These are phyloP conservation scores for Xylariales sp. DNA, from an alignment of 2,329 filamentous ascomycete species.

Conservation along the genomic window DNA sequence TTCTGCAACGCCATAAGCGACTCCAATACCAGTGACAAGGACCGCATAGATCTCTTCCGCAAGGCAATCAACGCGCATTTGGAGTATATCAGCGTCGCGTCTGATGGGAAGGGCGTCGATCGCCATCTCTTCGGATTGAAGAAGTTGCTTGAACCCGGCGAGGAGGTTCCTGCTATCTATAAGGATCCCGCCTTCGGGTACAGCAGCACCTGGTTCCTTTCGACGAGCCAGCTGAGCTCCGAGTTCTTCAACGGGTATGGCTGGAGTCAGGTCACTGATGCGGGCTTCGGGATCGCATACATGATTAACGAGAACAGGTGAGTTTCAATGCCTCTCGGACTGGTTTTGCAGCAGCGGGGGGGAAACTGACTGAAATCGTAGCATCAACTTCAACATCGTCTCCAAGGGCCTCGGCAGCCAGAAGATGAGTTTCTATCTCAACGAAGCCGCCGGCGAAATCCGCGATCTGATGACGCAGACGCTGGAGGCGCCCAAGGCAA, in stretches of 20 bases:
- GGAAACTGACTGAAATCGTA: slow-evolving; percentile 30
- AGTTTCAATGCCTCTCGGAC: too few relatives aligned
- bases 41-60: slow-evolving; percentile 71
- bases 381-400: slow-evolving; percentile 96
- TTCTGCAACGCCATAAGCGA: slow-evolving; percentile 89
- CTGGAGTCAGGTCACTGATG: slow-evolving; percentile 96
- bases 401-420: slow-evolving; percentile 88
- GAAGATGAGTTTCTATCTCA: slow-evolving; percentile 93
- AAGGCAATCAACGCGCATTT: slow-evolving; percentile 77
- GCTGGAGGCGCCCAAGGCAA: slow-evolving; percentile 75
- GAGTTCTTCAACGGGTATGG: slow-evolving; percentile 99
- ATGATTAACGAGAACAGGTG: slow-evolving; percentile 99
- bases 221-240: slow-evolving; percentile 81
- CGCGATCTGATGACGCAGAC: slow-evolving; percentile 80
- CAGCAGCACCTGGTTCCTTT: slow-evolving; percentile 84
- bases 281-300: slow-evolving; percentile 95
- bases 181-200: slow-evolving; percentile 82
- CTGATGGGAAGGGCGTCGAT: slow-evolving; percentile 90
- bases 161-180: slow-evolving; percentile 79
- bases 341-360: too few relatives aligned
- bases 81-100: slow-evolving; percentile 85
- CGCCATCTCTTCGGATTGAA: slow-evolving; percentile 96
- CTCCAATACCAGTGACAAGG: slow-evolving; percentile 54
- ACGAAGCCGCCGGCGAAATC: slow-evolving; percentile 87
- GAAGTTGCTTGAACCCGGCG: slow-evolving; percentile 75